phyloP scores from a whole-genome alignment of 2,329 filamentous ascomycete genomes.

The Pseudogymnoascus sp. region DNA sequence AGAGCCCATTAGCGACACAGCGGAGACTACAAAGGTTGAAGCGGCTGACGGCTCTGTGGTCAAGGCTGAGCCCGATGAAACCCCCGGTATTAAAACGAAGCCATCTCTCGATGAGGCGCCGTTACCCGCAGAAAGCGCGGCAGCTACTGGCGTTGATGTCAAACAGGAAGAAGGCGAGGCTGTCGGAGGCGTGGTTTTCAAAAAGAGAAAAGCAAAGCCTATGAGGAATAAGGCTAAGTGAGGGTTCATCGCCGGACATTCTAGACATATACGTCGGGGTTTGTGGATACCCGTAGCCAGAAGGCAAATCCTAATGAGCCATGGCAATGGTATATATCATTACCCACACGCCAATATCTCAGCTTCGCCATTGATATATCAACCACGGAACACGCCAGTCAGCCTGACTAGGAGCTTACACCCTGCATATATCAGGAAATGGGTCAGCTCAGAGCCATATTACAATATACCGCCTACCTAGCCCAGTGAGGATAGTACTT shows the following conservation, averaged over 20 bases:
- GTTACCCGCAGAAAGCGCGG: slow-evolving; percentile 39
- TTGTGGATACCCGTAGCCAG: neutral
- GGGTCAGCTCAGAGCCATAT: neutral
- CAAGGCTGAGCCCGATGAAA: neutral
- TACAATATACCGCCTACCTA: neutral
- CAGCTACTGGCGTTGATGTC: slow-evolving; percentile 35
- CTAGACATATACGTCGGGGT: neutral
- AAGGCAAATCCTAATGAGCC: neutral
- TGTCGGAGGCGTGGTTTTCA: slow-evolving; percentile 57
- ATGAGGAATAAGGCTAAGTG: slow-evolving; percentile 47
- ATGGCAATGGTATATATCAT: neutral
- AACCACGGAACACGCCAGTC: neutral
- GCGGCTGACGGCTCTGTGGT: neutral
- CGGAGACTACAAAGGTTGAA: neutral
- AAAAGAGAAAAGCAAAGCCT: slow-evolving; percentile 67
- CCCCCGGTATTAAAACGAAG: slow-evolving; percentile 22
- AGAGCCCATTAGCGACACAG: neutral
- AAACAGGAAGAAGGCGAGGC: slow-evolving; percentile 26
- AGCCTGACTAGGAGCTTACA: neutral
- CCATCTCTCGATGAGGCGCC: slow-evolving; percentile 32
- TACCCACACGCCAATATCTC: neutral
- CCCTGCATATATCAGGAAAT: neutral
- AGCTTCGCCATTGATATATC: neutral
- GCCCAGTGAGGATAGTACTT: too few species aligned
- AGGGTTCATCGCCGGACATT: neutral